Evolutionary conservation across 805 yeast genomes (phyloP).

Genomic region (Saturnispora mendoncae): DNA sequence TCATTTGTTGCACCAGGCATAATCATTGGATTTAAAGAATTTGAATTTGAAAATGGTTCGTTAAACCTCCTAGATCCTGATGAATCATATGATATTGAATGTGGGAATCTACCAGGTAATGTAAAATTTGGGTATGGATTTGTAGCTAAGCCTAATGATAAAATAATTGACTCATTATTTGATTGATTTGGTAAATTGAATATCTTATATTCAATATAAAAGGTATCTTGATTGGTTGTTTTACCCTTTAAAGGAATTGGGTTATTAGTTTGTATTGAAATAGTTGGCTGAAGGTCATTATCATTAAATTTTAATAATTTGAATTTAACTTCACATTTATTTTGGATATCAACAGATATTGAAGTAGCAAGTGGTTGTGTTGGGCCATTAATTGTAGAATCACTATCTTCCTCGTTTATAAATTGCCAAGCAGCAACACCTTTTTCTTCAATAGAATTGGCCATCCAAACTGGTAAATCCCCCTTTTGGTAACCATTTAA

Average conservation of each 20-base stretch:
- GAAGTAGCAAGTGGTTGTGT: background rate
- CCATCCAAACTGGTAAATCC: conserved; percentile 42
- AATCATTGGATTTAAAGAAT: background rate
- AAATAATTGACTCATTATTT: conserved; percentile 30
- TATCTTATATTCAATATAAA: conserved; percentile 82
- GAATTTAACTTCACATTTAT: conserved; percentile 55
- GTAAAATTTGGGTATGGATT: conserved; percentile 91
- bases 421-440: conserved; percentile 91
- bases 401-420: conserved; percentile 6
- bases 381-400: conserved; percentile 2
- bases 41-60: conserved; percentile 47
- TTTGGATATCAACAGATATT: conserved; percentile 44
- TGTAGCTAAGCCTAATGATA: conserved; percentile 75
- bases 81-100: conserved; percentile 82
- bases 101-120: conserved; percentile 83
- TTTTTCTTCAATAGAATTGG: conserved; percentile 67
- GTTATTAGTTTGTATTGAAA: conserved; percentile 64
- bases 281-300: conserved; percentile 20
- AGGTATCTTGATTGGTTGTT: conserved; percentile 61
- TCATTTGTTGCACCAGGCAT: background rate
- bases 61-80: conserved; percentile 72
- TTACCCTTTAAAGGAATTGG: conserved; percentile 55
- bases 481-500: conserved; percentile 31
- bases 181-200: conserved; percentile 44
- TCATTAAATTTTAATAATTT: conserved; percentile 22